Evolutionary conservation across 2,329 filamentous ascomycete genomes (phyloP).

Genomic region (Cercospora sojina): DNA sequence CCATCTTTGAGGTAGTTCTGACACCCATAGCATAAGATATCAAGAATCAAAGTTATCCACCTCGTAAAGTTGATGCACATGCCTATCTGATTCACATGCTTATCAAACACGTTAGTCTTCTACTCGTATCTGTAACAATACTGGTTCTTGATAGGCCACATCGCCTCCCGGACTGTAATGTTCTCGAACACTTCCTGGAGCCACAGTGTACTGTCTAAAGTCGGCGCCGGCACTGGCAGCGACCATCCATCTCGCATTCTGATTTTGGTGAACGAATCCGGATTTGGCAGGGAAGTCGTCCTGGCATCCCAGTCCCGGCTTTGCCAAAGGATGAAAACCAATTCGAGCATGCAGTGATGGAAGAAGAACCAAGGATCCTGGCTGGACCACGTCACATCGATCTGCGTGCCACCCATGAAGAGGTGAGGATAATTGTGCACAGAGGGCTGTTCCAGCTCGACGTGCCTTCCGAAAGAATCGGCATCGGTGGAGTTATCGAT

Average conservation of each 20-base stretch:
- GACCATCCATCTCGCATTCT: constrained; percentile 10
- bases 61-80: no score
- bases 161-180: constrained; percentile 15
- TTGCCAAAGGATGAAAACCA: constrained; percentile 51
- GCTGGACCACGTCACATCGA: constrained; percentile 38
- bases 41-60: no score
- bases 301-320: constrained; percentile 36
- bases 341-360: constrained; percentile 50
- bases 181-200: constrained; percentile 16
- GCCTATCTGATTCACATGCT: no score
- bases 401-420: constrained; percentile 20
- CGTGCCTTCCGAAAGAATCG: constrained; percentile 17
- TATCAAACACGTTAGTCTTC: no score
- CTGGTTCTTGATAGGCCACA: constrained; percentile 17
- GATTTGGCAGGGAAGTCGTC: constrained; percentile 13
- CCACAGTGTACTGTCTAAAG: constrained; percentile 15
- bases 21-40: no score
- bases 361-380: constrained; percentile 49
- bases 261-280: constrained; percentile 9
- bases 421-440: constrained; percentile 17
- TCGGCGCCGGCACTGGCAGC: constrained; percentile 5
- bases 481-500: constrained; percentile 20
- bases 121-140: constrained; percentile 25
- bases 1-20: no score
- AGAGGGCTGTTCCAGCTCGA: constrained; percentile 13